These are phyloP conservation scores for Pseudocercospora vitis DNA, from an alignment of 2,329 filamentous ascomycete genomes.

Conservation along the genomic window DNA sequence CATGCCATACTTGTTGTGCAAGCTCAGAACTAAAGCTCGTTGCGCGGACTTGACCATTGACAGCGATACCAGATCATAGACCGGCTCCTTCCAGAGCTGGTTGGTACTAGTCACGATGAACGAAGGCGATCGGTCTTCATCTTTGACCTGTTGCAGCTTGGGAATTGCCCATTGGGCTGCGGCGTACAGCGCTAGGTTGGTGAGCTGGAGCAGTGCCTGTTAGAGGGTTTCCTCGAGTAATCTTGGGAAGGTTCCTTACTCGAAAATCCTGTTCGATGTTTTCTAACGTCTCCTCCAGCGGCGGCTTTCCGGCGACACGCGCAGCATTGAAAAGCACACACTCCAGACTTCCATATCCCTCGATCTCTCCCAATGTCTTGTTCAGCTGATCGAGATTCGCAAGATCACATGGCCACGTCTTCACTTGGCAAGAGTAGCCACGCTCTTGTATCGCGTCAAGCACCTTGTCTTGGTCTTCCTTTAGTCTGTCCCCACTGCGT, in stretches of 20 bases:
- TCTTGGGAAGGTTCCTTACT: slow-evolving; percentile 34
- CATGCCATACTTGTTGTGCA: slow-evolving; percentile 44
- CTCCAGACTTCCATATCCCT: slow-evolving; percentile 47
- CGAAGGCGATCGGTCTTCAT: slow-evolving; percentile 43
- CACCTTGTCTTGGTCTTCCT: slow-evolving; percentile 34
- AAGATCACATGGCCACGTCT: slow-evolving; percentile 49
- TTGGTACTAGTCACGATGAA: slow-evolving; percentile 52
- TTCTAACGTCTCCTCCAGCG: slow-evolving; percentile 45
- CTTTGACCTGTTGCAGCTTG: slow-evolving; percentile 38
- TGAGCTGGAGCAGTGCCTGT: slow-evolving; percentile 43
- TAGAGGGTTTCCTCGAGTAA: background rate
- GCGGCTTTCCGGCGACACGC: slow-evolving; percentile 45
- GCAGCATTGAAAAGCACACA: slow-evolving; percentile 57
- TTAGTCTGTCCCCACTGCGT: slow-evolving; percentile 45
- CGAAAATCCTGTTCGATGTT: slow-evolving; percentile 54
- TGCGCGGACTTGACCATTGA: slow-evolving; percentile 55
- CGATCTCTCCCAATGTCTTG: slow-evolving; percentile 44
- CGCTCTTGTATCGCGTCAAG: slow-evolving; percentile 36
- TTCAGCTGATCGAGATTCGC: slow-evolving; percentile 42
- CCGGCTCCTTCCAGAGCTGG: slow-evolving; percentile 49
- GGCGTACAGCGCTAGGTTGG: slow-evolving; percentile 50
- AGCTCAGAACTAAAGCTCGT: slow-evolving; percentile 50
- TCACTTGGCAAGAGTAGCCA: slow-evolving; percentile 42
- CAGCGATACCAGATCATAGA: slow-evolving; percentile 51
- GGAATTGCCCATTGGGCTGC: slow-evolving; percentile 52